Base-by-base conservation (phyloP, 805 yeast species). In the Yamadazyma philogaea region DNA sequence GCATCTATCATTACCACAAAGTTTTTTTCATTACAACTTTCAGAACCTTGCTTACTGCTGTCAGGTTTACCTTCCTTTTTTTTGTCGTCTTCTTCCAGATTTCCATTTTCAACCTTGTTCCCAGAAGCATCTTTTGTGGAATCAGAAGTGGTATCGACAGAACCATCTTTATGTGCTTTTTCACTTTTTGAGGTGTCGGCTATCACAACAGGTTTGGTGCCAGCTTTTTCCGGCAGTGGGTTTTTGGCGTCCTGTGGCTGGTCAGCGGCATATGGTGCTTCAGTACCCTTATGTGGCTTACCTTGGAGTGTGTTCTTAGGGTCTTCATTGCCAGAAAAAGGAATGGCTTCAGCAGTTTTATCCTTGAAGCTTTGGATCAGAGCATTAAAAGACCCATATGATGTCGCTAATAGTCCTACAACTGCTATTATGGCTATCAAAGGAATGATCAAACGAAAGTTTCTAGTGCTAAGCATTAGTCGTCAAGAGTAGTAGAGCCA, bases 1-100 rank as follows among this genome's bases (percentile, higher is more conserved):
- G 99, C 99, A 70, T 93, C 99, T 43, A 93, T 73, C 96, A 93
- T 89, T 18, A 93, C 77, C 22, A 90, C 97, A 54, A 75, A 91
- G 57, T 85, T 84, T 27, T 77, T 65, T 35, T 67, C 61, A 17
- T 61, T 51, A 43, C 72, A 67, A 11, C 24, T 37, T 18, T 45
- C 44, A n/a, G 27, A 34, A 6, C 20, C 30, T 15, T 42, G 8
- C 4, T 22, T 19, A 18, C 28, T 30, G 14, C 22, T 34, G n/a
- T 3, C 20, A 8, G 35, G 22, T 10, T 7, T 22, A 4, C 12
- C 12, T 24, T 24, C 28, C 5, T 7, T 21, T 8, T 21, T 21
- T 3, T 30, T 8, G 6, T 10, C 17, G n/a, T 34, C 37, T 4
- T 10, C 27, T 3, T 22, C 30, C 8, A 12, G n/a, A 11, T 28